These are phyloP conservation scores for Phlyctochytrium bullatum DNA, from an alignment of 192 early-diverging fungal genomes.

Conservation along the genomic window DNA sequence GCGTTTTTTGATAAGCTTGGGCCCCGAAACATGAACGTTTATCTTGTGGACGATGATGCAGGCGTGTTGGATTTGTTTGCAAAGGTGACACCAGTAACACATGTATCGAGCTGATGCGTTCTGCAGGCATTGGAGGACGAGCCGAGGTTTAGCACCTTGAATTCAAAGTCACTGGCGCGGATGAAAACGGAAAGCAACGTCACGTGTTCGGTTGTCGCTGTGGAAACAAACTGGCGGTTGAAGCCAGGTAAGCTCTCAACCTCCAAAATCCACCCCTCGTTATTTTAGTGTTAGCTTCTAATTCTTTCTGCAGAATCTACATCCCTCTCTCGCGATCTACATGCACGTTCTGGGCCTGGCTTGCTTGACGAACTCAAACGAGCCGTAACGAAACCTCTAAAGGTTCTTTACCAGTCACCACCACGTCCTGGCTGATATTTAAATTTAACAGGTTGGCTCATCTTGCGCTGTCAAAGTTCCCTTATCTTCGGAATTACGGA, in stretches of 20 bases:
- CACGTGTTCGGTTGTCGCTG: neutral
- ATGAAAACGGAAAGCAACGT: neutral
- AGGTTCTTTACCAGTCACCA: no score
- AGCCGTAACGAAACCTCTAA: neutral
- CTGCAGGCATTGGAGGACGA: neutral
- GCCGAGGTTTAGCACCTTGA: neutral
- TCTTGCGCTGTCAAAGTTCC: neutral
- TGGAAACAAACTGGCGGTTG: neutral
- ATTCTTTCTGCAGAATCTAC: neutral
- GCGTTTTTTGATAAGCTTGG: no score
- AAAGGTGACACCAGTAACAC: no score
- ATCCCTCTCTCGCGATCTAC: neutral
- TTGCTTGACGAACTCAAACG: neutral
- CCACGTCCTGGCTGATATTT: no score
- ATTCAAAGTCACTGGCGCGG: neutral
- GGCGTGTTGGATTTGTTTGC: no score
- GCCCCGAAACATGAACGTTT: no score
- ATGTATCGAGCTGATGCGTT: no score
- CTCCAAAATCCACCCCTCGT: neutral
- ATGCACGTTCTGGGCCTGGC: neutral
- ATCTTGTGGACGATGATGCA: no score
- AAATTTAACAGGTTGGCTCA: no score
- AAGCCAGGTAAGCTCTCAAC: neutral
- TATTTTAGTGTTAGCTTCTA: no score
- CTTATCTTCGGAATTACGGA: neutral